Conservation (phyloP, 23 red algal species). For the Gracilariopsis chorda region DNA sequence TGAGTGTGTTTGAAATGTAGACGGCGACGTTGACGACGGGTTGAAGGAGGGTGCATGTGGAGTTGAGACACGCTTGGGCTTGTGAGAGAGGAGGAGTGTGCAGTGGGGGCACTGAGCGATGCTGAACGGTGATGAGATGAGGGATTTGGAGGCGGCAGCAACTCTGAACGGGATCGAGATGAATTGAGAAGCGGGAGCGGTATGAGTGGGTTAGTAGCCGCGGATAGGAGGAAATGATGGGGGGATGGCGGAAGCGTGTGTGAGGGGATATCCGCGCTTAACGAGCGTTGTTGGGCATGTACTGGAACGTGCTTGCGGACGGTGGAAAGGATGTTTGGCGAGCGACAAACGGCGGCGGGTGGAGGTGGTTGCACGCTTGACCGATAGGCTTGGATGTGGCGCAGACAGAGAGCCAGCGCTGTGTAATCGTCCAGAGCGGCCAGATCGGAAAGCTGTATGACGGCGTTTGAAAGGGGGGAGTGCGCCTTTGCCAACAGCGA, state of each 20-base stretch:
- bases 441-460: neutral
- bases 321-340: neutral
- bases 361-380: neutral
- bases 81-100: neutral
- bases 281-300: neutral
- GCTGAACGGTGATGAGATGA: neutral
- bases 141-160: neutral
- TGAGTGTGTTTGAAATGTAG: neutral
- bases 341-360: neutral
- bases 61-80: neutral
- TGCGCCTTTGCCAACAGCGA: neutral
- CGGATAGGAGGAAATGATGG: neutral
- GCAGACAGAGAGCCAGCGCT: conserved; percentile 42
- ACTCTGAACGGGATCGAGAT: neutral
- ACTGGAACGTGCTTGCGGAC: neutral
- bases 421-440: conserved; percentile 31
- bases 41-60: neutral
- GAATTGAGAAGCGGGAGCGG: neutral
- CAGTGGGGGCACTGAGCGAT: neutral
- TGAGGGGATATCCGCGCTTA: neutral
- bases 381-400: neutral
- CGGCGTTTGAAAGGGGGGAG: neutral
- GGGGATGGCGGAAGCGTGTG: neutral
- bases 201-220: neutral
- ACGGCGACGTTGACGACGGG: neutral